Base-by-base conservation (phyloP, 116 monocot species). In the Zostera marina region DNA sequence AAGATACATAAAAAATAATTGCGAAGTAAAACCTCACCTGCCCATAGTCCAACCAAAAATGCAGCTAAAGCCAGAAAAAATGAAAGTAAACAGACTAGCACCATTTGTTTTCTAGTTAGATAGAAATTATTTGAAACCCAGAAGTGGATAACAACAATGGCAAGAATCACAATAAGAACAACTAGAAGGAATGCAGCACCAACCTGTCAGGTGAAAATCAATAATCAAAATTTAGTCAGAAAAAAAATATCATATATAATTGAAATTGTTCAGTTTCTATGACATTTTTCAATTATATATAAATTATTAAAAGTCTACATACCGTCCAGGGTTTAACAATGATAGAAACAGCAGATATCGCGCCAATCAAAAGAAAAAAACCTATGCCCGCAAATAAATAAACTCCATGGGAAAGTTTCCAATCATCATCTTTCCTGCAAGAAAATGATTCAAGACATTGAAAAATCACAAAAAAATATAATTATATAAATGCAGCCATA, bases 81-180 rank as follows among this genome's bases (percentile, higher is more conserved):
- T 61, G 86, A 91, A 62, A 98, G 68, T 59, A 86, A 73, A 59
- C 72, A 90, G 74, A 98, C 98, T 44, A 79, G 52, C 53, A 90
- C 63, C 91, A 89, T 98, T 58, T 98, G 98, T 11, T 66, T 69
- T 58, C 91, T 78, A 9, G 98, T 98, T 67, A 98, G 70, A 66
- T 86, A 98, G 80, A 89, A 98, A 67, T 83, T 98, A 64, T 98
- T 98, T 66, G 91, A 83, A 60, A 83, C 83, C 98, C 98, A 98
- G 60, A 75, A 90, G 56, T 86, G 86, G 66, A 79, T 76, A 17
- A 90, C 91, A 64, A 68, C 86, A 70, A 98, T 79, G 43, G 79
- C 83, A 56, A 98, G 83, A 42, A 98, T 66, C 26, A 90, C 72
- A 63, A 98, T 74, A 62, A 98, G 76, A 26, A 87, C 72, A 66